Evolutionary conservation across 768 basidiomycete species (phyloP).

Genomic region (Boletellus sp.): DNA sequence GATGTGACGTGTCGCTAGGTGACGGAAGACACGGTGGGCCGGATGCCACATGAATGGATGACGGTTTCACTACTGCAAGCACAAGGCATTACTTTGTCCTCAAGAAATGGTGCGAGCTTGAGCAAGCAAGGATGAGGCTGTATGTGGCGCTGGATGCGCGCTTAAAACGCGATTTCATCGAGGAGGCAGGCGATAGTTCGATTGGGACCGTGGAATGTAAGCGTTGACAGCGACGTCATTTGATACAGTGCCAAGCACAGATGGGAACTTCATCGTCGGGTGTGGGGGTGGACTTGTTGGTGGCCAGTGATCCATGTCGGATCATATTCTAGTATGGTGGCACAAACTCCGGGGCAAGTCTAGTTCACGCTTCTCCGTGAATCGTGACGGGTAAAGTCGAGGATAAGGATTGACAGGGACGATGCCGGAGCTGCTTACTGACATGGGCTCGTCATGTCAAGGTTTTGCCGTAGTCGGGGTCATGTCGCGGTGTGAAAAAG

Average conservation of each 20-base stretch:
- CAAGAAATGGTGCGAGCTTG: background rate
- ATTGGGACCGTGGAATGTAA: background rate
- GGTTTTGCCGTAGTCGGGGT: background rate
- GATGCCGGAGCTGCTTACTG: too few species aligned
- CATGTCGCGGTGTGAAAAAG: background rate
- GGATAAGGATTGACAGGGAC: background rate
- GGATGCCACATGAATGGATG: background rate
- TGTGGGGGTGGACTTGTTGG: constrained; percentile 5
- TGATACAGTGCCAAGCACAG: background rate
- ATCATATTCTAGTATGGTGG: background rate
- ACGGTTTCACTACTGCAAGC: background rate
- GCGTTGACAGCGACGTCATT: background rate
- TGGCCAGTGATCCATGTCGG: background rate
- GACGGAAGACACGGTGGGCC: too few species aligned
- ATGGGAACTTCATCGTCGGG: constrained; percentile 5
- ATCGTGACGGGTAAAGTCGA: background rate
- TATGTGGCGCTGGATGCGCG: background rate
- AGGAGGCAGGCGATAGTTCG: background rate
- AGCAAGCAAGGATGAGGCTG: background rate
- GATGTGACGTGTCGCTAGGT: background rate
- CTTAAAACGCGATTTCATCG: background rate
- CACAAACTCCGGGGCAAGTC: background rate
- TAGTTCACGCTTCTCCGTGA: background rate
- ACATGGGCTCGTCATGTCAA: background rate
- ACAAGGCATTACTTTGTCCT: background rate